Conservation (phyloP, 768 basidiomycete genomes). For the Boletales sp. region DNA sequence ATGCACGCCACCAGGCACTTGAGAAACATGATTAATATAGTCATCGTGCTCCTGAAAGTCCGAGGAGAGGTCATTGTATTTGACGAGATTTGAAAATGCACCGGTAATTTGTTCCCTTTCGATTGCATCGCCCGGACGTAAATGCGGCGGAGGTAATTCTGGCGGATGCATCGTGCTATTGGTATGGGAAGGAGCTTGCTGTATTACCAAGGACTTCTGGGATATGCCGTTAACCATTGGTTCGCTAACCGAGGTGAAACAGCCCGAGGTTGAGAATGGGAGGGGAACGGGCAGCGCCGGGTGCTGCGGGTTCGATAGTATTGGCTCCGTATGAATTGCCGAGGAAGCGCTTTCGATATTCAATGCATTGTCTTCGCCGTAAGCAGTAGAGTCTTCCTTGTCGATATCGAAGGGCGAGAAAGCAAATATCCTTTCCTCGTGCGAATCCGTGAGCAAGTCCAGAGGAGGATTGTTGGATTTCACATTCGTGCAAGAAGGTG, state of each 20-base stretch:
- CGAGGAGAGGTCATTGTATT: slow-evolving; percentile 9
- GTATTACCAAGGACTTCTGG: slow-evolving; percentile 6
- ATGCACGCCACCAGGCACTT: slow-evolving; percentile 1
- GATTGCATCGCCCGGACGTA: slow-evolving; percentile 16
- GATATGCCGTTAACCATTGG: background rate
- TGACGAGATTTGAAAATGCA: slow-evolving; percentile 5
- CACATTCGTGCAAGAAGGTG: slow-evolving; percentile 12
- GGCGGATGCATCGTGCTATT: slow-evolving; percentile 9
- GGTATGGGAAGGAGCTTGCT: slow-evolving; percentile 6
- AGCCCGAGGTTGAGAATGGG: slow-evolving; percentile 27
- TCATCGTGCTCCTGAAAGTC: slow-evolving; percentile 8
- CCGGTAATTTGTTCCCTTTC: slow-evolving; percentile 1
- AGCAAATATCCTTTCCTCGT: slow-evolving; percentile 23
- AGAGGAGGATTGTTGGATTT: slow-evolving; percentile 2
- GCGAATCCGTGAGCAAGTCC: slow-evolving; percentile 2
- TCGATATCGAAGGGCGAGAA: slow-evolving; percentile 26
- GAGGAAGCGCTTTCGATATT: background rate
- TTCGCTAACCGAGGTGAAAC: slow-evolving; percentile 11
- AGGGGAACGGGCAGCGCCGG: background rate
- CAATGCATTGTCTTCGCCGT: background rate
- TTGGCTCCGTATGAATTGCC: background rate
- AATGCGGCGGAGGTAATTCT: slow-evolving; percentile 7
- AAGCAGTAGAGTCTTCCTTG: slow-evolving; percentile 3
- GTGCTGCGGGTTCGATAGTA: background rate
- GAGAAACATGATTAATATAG: slow-evolving; percentile 1